These are phyloP conservation scores for Bipolaris gigantea DNA, from an alignment of 2,329 filamentous ascomycete species.

Conservation along the genomic window DNA sequence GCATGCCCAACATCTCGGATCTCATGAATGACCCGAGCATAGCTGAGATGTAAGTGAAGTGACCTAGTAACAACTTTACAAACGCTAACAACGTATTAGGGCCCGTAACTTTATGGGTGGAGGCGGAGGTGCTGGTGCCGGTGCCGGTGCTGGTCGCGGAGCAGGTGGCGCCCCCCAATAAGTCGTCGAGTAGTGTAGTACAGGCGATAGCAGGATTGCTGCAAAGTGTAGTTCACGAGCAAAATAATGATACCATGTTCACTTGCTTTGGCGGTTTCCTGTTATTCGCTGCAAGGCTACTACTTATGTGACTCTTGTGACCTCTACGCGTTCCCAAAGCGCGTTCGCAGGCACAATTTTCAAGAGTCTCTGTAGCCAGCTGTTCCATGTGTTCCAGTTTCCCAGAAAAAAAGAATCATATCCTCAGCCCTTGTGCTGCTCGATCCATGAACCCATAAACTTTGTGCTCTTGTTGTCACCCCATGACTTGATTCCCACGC, in stretches of 20 bases:
- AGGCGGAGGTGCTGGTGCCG: conserved; percentile 18
- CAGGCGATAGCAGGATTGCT: neutral
- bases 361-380: neutral
- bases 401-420: neutral
- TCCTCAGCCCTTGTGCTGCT: neutral
- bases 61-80: neutral
- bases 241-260: conserved; percentile 38
- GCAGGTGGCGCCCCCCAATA: conserved; percentile 26
- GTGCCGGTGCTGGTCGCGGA: conserved; percentile 28
- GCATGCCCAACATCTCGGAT: conserved; percentile 82
- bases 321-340: neutral
- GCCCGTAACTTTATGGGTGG: conserved; percentile 69
- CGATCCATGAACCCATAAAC: neutral
- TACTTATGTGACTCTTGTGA: neutral
- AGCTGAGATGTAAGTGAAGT: conserved; percentile 79
- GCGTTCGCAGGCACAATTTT: neutral
- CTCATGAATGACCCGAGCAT: conserved; percentile 93
- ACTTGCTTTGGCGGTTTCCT: conserved; percentile 6
- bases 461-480: neutral
- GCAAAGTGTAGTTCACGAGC: conserved; percentile 12
- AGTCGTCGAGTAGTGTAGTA: neutral
- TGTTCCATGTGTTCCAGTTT: neutral
- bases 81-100: conserved; percentile 45
- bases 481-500: neutral
- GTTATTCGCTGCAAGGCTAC: neutral